A percentile compares a stretch with the other conserved stretches of the same genome.
Conservation (phyloP, 495 filamentous ascomycete genomes). For the Physcia stellaris region DNA sequence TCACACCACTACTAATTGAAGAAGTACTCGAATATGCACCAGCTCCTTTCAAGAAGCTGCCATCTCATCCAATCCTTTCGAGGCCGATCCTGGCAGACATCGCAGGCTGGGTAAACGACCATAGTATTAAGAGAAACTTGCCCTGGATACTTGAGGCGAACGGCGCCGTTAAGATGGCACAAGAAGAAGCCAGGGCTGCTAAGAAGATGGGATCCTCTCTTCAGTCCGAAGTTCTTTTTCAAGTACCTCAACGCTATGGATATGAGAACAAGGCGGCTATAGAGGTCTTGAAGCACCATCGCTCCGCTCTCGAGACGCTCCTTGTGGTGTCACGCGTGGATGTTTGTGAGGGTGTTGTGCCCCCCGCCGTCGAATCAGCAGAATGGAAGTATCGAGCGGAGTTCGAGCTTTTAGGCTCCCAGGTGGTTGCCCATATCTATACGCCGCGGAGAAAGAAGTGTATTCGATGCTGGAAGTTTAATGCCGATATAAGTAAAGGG, state of each 20-base stretch:
- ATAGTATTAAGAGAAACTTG: constrained; percentile 37
- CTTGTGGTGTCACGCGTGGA: constrained; percentile 66
- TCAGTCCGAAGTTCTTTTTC: constrained; percentile 49
- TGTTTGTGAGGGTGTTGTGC: constrained; percentile 24
- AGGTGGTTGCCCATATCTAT: constrained; percentile 44
- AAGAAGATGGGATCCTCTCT: constrained; percentile 63
- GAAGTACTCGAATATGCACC: constrained; percentile 77
- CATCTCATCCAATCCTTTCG: constrained; percentile 17
- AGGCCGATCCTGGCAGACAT: constrained; percentile 7
- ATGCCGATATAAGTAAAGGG: constrained; percentile 29
- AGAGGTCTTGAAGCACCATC: constrained; percentile 35
- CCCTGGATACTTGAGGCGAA: constrained; percentile 42
- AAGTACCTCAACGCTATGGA: constrained; percentile 15
- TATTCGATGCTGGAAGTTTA: constrained; percentile 76
- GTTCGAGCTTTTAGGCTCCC: constrained; percentile 36
- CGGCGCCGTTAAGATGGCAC: constrained; percentile 51
- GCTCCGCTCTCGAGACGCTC: constrained; percentile 51
- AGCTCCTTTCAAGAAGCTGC: constrained; percentile 27
- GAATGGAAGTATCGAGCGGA: constrained; percentile 42
- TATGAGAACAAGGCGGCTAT: constrained; percentile 6
- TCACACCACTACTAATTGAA: constrained; percentile 74
- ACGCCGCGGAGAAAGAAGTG: constrained; percentile 64
- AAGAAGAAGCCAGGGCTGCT: constrained; percentile 49
- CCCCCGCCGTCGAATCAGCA: constrained; percentile 18
- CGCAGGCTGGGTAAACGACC: constrained; percentile 25